Base-by-base conservation (phyloP, 2,329 filamentous ascomycete genomes). In the Berkeleyomyces rouxiae region DNA sequence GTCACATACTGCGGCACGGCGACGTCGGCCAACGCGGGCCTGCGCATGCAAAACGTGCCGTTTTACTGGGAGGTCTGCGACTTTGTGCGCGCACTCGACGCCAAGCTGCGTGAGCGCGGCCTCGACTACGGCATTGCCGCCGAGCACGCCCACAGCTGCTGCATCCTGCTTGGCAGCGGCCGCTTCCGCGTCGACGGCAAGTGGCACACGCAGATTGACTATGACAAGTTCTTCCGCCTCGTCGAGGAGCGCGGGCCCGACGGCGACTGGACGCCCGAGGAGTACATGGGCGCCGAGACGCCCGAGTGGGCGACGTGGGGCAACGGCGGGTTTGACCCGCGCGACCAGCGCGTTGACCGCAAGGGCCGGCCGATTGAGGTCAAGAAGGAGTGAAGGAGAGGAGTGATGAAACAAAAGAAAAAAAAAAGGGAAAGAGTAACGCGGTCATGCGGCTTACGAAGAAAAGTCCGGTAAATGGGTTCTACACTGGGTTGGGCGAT, bases 21-120 rank as follows among this genome's bases (percentile, higher is more conserved):
- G 6, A 90, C 90, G 0, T 88, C 88, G 7, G 85, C 87, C 3
- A 86, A 85, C 61, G 91, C 90, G 0, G 92, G 92, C 0, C 78
- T 97, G 57, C 93, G 85, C n/a, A 97, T 97, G 92, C 83, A 89
- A 69, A 97, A 97, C 70, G 93, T 97, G 7, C 92, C 92, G 0
- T 97, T 96, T 70, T 97, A 96, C 75, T 86, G 87, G 72, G 92
- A 96, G 74, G 88, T 96, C 2, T 82, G 82, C 43, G 83, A 85
- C 2, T 97, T 96, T 70, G 90, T 95, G 7, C 79, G 81, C 46
- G 85, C 86, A 0, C 79, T 96, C 0, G 83, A 91, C 66, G 74
- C 75, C 42, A 85, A 87, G 65, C 77, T 97, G 10, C 76, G 78
- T 44, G 78, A 79, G 59, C 80, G 88, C 47, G 89, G 88, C 0